Evolutionary conservation across 495 filamentous ascomycete genomes (phyloP).

Genomic region (Sphaerosporella brunnea): DNA sequence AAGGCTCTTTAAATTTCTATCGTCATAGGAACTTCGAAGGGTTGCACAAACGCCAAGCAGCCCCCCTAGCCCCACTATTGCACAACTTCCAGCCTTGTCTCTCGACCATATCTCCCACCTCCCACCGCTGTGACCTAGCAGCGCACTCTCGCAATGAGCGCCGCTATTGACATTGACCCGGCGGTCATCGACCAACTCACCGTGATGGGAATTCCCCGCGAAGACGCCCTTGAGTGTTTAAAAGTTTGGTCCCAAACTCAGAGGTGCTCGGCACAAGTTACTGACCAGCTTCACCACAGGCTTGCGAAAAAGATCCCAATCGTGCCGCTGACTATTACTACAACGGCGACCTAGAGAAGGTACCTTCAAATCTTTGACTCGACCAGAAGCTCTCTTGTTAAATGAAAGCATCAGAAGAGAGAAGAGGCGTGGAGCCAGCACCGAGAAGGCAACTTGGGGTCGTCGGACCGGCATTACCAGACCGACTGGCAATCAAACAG

Average conservation of each 20-base stretch:
- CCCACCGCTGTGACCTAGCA: no score
- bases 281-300: conserved; percentile 7
- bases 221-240: conserved; percentile 24
- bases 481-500: not conserved
- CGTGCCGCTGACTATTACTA: conserved; percentile 23
- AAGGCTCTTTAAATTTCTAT: no score
- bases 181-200: not conserved
- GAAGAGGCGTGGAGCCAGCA: conserved; percentile 13
- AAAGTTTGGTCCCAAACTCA: conserved; percentile 13
- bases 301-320: conserved; percentile 20
- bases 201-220: conserved; percentile 9
- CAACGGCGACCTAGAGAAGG: conserved; percentile 5
- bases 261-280: not conserved
- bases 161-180: no score
- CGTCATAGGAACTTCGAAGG: no score
- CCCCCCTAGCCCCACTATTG: no score
- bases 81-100: no score
- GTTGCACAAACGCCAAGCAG: no score
- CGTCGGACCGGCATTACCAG: conserved; percentile 3
- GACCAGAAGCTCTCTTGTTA: no score
- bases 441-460: conserved; percentile 17
- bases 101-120: no score
- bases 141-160: no score
- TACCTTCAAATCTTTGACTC: no score
- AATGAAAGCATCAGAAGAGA: no score